Evolutionary conservation across 257 asterid species (phyloP), one percentile per base, ranked within the genome.

Genomic region (Nicotiana obtusifolia): DNA sequence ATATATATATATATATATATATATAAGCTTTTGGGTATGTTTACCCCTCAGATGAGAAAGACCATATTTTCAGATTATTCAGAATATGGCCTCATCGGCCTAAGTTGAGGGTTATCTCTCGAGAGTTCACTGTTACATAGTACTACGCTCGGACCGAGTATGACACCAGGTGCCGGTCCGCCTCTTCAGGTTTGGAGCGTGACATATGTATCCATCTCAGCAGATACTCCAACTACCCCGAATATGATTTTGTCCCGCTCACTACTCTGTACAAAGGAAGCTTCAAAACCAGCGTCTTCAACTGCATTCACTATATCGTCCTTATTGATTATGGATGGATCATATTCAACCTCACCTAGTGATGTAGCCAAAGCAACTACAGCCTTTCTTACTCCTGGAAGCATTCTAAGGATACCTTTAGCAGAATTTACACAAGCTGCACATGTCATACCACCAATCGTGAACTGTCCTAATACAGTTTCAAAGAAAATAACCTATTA

Each of bases 271-370:
- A 96, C 89, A 86, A 96, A 92, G 83, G 97, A 91, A 84, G 91
- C 98, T 83, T 94, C 99, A 89, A 96, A 94, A 64, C 99, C 98
- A 86, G 98, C 97, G 89, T 96, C 98, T 88, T 94, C 97, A 60
- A 96, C 93, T 61, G 97, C 97, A 87, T 81, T 88, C 71, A 91
- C 81, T 77, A 96, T 88, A 81, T 93, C 97, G 56, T 93, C 95
- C 90, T 93, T 92, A 84, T 88, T 89, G 82, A 87, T 89, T 67
- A 87, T 76, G 47, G 90, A 75, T 31, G 98, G 89, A 73, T 96
- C 97, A 86, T 94, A 96, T 82, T 93, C 98, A 86, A 94, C 97
- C 90, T 94, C 98, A 44, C 99, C 99, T 49, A 94, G 84, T 19
- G 97, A 91, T 22, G 99, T 96, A 52, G 98, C 93, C 85, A 96